These are phyloP conservation scores for Penicillium maclennaniae DNA, from an alignment of 495 filamentous ascomycete genomes.

Conservation along the genomic window DNA sequence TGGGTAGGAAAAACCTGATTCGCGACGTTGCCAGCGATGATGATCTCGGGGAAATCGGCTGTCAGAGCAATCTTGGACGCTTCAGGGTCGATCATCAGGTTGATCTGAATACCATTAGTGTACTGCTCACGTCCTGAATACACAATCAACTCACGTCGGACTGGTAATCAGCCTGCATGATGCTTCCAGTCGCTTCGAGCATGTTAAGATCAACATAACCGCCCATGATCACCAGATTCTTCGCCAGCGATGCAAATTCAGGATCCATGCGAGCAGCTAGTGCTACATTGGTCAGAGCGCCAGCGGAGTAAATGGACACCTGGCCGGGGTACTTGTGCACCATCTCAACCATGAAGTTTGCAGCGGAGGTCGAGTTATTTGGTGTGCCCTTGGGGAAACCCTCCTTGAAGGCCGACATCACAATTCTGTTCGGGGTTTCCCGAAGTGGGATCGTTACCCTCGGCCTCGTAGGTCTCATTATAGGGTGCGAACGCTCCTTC, in stretches of 20 bases:
- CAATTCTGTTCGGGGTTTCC: conserved; percentile 30
- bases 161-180: conserved; percentile 28
- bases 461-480: conserved; percentile 25
- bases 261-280: conserved; percentile 37
- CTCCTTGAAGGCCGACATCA: conserved; percentile 31
- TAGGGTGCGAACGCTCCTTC: conserved; percentile 32
- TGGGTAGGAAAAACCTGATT: conserved; percentile 31
- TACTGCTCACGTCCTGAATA: background rate
- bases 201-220: conserved; percentile 41
- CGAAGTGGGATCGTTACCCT: conserved; percentile 32
- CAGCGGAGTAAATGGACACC: conserved; percentile 32
- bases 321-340: conserved; percentile 36
- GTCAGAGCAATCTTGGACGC: conserved; percentile 40
- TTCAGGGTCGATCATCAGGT: conserved; percentile 42
- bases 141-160: conserved; percentile 25
- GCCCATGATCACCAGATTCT: conserved; percentile 38
- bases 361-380: conserved; percentile 29
- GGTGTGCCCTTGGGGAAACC: conserved; percentile 29
- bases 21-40: conserved; percentile 38
- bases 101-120: conserved; percentile 22
- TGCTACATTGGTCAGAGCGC: conserved; percentile 41
- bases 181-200: conserved; percentile 26
- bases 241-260: conserved; percentile 35
- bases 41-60: conserved; percentile 39
- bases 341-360: conserved; percentile 38